These are phyloP conservation scores for Euphrasia arctica DNA, from an alignment of 305 asterid species.

Conservation along the genomic window DNA sequence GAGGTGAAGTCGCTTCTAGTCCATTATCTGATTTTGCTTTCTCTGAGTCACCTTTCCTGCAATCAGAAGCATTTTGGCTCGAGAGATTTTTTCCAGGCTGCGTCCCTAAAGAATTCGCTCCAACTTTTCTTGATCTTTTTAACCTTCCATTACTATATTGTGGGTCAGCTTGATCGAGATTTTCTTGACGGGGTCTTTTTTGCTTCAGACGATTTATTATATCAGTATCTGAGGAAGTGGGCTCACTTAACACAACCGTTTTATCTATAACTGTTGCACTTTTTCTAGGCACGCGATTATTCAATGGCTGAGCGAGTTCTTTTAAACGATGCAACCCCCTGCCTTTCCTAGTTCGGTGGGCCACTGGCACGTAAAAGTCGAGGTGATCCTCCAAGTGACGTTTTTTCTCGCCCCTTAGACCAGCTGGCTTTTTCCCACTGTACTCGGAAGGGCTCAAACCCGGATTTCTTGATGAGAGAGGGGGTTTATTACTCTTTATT, in stretches of 20 bases:
- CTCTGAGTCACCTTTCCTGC: slow-evolving; percentile 28
- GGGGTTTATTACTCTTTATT: slow-evolving; percentile 26
- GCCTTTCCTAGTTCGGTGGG: slow-evolving; percentile 60
- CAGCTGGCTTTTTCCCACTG: slow-evolving; percentile 25
- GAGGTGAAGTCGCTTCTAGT: slow-evolving; percentile 51
- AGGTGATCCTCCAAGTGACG: slow-evolving; percentile 34
- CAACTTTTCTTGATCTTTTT: slow-evolving; percentile 31
- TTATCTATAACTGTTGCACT: slow-evolving; percentile 30
- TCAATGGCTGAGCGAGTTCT: slow-evolving; percentile 28
- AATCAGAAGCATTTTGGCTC: slow-evolving; percentile 23
- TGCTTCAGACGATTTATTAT: slow-evolving; percentile 24
- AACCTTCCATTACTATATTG: slow-evolving; percentile 35
- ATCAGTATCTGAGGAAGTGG: slow-evolving; percentile 10
- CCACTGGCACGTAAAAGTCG: slow-evolving; percentile 48
- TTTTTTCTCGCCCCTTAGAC: slow-evolving; percentile 29
- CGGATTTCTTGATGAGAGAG: slow-evolving; percentile 31
- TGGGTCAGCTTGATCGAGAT: slow-evolving; percentile 24
- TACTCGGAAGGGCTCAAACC: slow-evolving; percentile 36
- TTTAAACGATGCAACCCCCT: slow-evolving; percentile 28
- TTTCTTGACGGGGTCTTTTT: slow-evolving; percentile 29
- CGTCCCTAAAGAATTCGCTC: slow-evolving; percentile 8
- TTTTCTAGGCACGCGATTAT: slow-evolving; percentile 30
- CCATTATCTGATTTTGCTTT: slow-evolving; percentile 31
- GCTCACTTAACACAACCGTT: slow-evolving; percentile 32
- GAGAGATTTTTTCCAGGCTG: slow-evolving; percentile 12